Base-by-base conservation (phyloP, 2,329 filamentous ascomycete species). In the Fusarium papillatum region DNA sequence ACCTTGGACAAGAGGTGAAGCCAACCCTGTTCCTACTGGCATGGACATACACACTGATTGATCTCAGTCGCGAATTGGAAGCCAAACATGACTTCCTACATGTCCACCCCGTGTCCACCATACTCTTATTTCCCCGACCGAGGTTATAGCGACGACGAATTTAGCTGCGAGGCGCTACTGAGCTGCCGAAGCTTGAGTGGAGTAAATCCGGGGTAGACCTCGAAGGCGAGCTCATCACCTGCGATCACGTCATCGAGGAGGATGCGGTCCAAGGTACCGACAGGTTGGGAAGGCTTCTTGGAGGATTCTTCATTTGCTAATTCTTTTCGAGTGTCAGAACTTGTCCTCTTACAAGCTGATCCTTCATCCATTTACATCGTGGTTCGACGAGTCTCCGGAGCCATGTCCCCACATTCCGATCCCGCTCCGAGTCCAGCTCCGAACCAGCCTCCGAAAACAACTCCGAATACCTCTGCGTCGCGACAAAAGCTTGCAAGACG, bases 401-500 rank as follows among this genome's bases (percentile, higher is more conserved):
- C 60, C 74, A 76, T 76, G 74, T 62, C 74, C 64, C 74, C 74
- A 76, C 68, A 61, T 69, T 48, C 69, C 41, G 60, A 60, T 36
- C 53, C 62, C 50, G 46, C 68, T 65, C 69, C 69, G 68, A 67
- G 24, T 57, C 69, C 39, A 46, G 46, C 66, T 65, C 69, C 69
- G 68, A 65, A 22, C 46, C 69, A 43, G 26, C 55, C 69, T 66
- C 68, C 77, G 65, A 78, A 64, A 69, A 38, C 78, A 61, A 71
- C 66, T 68, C 72, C 77, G 43, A 67, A 70, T 26, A 55, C 59
- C 17, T 66, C 69, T 9, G 69, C 50, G 29, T 62, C 78, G 39
- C 78, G 78, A 16, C 73, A 78, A 53, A 73, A 61, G 31, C 65
- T 79, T 11, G 78, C 78, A 19, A 71, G 78, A 69, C 78, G 86